phyloP scores from a whole-genome alignment of 768 basidiomycete species.

The Leccinum incarnatum region DNA sequence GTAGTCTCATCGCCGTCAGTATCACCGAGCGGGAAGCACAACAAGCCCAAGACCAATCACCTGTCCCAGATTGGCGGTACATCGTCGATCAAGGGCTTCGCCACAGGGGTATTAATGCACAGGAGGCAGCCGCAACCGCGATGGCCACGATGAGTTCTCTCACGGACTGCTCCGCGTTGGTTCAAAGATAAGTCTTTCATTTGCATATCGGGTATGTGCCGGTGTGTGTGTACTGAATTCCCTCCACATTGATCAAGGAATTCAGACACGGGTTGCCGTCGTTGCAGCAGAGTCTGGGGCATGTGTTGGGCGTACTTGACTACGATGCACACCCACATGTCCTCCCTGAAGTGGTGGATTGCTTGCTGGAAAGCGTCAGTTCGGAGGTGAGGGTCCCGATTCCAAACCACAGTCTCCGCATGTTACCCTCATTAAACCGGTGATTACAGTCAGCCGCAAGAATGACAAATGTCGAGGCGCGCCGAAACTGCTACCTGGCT shows the following conservation, averaged over 20 bases:
- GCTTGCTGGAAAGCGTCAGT: slow-evolving; percentile 59
- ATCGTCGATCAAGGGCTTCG: slow-evolving; percentile 72
- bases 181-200: slow-evolving; percentile 66
- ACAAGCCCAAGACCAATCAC: slow-evolving; percentile 34
- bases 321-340: slow-evolving; percentile 57
- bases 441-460: slow-evolving; percentile 32
- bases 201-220: slow-evolving; percentile 10
- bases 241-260: slow-evolving; percentile 62
- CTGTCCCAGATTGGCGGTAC: slow-evolving; percentile 60
- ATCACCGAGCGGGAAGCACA: slow-evolving; percentile 57
- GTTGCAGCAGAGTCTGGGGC: slow-evolving; percentile 72
- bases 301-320: slow-evolving; percentile 64
- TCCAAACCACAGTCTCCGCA: slow-evolving; percentile 19
- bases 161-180: slow-evolving; percentile 57
- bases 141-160: slow-evolving; percentile 69
- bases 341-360: slow-evolving; percentile 51
- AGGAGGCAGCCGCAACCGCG: slow-evolving; percentile 73
- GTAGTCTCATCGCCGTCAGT: slow-evolving; percentile 63
- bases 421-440: slow-evolving; percentile 19
- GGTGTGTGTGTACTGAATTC: slow-evolving; percentile 17
- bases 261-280: slow-evolving; percentile 48
- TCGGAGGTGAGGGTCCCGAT: slow-evolving; percentile 42
- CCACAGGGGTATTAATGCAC: slow-evolving; percentile 60
- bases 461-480: slow-evolving; percentile 53
- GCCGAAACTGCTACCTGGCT: slow-evolving; percentile 51